Percentiles rank a stretch among this genome's conserved stretches.
phyloP scores from a whole-genome alignment of 306 rosid species.

The Begonia masoniana region DNA sequence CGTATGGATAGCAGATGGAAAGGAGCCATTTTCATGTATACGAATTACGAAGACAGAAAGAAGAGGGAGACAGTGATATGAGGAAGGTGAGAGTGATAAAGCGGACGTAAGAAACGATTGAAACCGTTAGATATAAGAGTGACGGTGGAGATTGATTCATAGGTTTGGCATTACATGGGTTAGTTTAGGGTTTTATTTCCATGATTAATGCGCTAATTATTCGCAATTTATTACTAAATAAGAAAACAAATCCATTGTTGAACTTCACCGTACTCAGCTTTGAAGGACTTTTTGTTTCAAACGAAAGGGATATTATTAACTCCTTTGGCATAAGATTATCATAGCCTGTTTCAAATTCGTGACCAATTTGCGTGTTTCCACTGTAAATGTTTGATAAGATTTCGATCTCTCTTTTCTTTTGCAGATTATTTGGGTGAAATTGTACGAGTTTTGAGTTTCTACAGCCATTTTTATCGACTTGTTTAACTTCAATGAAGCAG shows the following conservation, averaged over 20 bases:
- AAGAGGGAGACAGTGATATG: not conserved
- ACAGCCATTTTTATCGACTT: slow-evolving; percentile 13
- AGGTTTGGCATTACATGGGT: slow-evolving; percentile 17
- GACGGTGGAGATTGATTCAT: slow-evolving; percentile 26
- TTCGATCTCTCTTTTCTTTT: too few relatives aligned
- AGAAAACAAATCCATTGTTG: too few relatives aligned
- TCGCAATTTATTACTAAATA: too few relatives aligned
- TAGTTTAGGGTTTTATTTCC: slow-evolving; percentile 51
- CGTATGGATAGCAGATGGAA: slow-evolving; percentile 8
- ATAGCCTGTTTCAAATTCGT: too few relatives aligned
- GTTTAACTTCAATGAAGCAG: too few relatives aligned
- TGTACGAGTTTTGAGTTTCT: not conserved
- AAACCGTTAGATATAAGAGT: slow-evolving; percentile 22
- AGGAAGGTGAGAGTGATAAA: slow-evolving; percentile 36
- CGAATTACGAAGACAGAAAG: not conserved
- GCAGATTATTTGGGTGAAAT: too few relatives aligned
- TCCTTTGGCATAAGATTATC: too few relatives aligned
- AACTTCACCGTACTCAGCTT: too few relatives aligned
- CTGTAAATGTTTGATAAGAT: too few relatives aligned
- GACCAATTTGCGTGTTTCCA: too few relatives aligned
- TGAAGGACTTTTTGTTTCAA: too few relatives aligned
- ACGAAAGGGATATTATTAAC: too few relatives aligned
- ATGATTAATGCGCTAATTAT: slow-evolving; percentile 4
- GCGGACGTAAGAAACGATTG: not conserved
- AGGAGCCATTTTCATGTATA: slow-evolving; percentile 14